Percentiles rank a stretch among this genome's conserved stretches.
phyloP scores from a whole-genome alignment of 192 early-diverging fungal species.

The Coemansia biformis region DNA sequence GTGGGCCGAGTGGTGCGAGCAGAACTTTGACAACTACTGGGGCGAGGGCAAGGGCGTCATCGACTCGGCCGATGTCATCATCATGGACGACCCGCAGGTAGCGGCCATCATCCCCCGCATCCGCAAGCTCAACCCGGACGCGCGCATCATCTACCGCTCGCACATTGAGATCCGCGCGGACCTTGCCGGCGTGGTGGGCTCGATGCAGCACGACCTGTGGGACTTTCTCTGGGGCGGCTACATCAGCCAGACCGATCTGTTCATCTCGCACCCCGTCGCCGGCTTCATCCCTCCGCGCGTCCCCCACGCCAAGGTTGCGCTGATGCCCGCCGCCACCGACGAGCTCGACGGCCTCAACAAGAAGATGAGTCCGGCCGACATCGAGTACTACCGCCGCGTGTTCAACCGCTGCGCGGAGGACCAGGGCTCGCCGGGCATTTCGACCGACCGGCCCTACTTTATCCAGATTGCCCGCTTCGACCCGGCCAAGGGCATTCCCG shows the following conservation, averaged over 20 bases:
- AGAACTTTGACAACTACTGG: constrained; percentile 75
- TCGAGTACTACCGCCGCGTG: constrained; percentile 66
- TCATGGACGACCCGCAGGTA: constrained; percentile 84
- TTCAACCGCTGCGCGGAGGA: constrained; percentile 75
- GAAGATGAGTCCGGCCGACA: constrained; percentile 47
- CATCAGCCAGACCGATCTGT: constrained; percentile 67
- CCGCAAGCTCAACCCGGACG: constrained; percentile 60
- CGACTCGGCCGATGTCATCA: constrained; percentile 66
- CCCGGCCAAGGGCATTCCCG: constrained; percentile 76
- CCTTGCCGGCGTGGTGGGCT: constrained; percentile 57
- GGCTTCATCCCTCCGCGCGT: constrained; percentile 69
- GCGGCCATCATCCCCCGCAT: constrained; percentile 77
- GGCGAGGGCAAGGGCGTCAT: constrained; percentile 61
- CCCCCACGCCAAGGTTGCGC: constrained; percentile 58
- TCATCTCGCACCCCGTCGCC: constrained; percentile 73
- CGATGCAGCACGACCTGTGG: constrained; percentile 71
- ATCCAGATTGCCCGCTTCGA: constrained; percentile 80
- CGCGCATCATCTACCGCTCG: constrained; percentile 72
- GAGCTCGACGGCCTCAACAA: constrained; percentile 82
- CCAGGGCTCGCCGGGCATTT: constrained; percentile 58
- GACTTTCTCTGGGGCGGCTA: constrained; percentile 65
- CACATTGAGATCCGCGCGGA: constrained; percentile 81
- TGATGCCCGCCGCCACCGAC: constrained; percentile 73
- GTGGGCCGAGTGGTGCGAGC: constrained; percentile 58
- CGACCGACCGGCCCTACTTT: constrained; percentile 65